A percentile compares a stretch with the other conserved stretches of the same genome.
phyloP scores from a whole-genome alignment of 495 filamentous ascomycete species.

The Neurospora sp. region DNA sequence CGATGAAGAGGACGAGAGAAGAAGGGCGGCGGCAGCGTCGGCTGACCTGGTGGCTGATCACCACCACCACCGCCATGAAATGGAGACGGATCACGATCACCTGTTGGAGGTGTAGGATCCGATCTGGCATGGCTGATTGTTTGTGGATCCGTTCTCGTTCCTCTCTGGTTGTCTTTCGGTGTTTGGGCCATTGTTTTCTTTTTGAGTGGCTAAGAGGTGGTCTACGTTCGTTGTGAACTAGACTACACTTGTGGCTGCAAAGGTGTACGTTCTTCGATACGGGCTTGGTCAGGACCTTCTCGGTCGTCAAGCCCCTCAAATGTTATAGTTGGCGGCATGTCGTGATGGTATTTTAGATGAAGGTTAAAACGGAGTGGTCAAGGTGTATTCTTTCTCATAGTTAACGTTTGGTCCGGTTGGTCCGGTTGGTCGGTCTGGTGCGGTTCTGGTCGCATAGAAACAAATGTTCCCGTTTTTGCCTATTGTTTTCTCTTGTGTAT shows the following conservation, averaged over 20 bases:
- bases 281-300: background rate
- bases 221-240: background rate
- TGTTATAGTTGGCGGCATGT: background rate
- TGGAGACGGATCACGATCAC: slow-evolving; percentile 13
- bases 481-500: background rate
- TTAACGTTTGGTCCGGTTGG: background rate
- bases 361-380: background rate
- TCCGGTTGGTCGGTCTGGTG: background rate
- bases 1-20: slow-evolving; percentile 31
- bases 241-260: background rate
- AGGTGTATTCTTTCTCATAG: background rate
- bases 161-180: background rate
- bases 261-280: background rate
- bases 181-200: background rate
- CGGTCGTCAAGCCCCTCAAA: background rate
- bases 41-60: slow-evolving; percentile 26
- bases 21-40: background rate
- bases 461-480: background rate
- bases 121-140: background rate
- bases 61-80: slow-evolving; percentile 25
- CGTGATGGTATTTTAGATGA: background rate
- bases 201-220: background rate
- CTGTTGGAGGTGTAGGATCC: background rate
- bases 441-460: background rate
- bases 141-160: background rate